phyloP scores from a whole-genome alignment of 2,329 filamentous ascomycete species.

The Fonsecaea nubica region DNA sequence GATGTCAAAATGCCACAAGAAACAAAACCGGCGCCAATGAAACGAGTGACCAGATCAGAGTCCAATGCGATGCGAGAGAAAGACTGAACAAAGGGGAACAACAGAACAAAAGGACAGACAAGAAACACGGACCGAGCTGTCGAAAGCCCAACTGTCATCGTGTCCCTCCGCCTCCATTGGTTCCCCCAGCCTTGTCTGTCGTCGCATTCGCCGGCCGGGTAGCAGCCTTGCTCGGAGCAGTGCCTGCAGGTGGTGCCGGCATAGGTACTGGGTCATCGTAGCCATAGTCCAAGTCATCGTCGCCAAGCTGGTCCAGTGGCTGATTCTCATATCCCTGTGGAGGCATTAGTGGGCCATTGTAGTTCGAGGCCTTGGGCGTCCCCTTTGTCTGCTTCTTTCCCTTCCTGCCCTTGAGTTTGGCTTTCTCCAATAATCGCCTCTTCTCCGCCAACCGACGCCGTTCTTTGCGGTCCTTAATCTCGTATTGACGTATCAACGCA shows the following conservation, averaged over 20 bases:
- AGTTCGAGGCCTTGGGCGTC: constrained; percentile 56
- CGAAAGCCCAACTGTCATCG: constrained; percentile 31
- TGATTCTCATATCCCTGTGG: constrained; percentile 52
- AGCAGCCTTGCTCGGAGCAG: constrained; percentile 41
- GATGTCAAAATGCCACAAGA: constrained; percentile 15
- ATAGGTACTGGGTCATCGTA: constrained; percentile 56
- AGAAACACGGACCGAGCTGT: constrained; percentile 26
- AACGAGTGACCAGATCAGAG: constrained; percentile 26
- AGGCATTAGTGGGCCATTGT: constrained; percentile 44
- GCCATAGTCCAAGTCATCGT: constrained; percentile 58
- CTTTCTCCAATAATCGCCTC: constrained; percentile 83
- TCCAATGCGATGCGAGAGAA: constrained; percentile 21
- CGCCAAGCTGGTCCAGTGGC: constrained; percentile 51
- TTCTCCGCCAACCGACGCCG: constrained; percentile 87
- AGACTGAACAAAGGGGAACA: constrained; percentile 21
- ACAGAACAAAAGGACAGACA: constrained; percentile 21
- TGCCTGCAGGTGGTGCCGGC: constrained; percentile 47
- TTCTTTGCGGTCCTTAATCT: constrained; percentile 88
- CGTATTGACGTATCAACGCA: constrained; percentile 87
- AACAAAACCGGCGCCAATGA: constrained; percentile 22
- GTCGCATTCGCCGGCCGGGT: constrained; percentile 25
- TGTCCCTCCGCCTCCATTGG: constrained; percentile 30
- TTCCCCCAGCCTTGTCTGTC: constrained; percentile 35
- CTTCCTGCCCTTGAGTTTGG: constrained; percentile 90
- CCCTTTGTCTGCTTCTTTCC: constrained; percentile 81